Base-by-base conservation (phyloP, 306 rosid genomes). In the Cucurbita pepo region DNA sequence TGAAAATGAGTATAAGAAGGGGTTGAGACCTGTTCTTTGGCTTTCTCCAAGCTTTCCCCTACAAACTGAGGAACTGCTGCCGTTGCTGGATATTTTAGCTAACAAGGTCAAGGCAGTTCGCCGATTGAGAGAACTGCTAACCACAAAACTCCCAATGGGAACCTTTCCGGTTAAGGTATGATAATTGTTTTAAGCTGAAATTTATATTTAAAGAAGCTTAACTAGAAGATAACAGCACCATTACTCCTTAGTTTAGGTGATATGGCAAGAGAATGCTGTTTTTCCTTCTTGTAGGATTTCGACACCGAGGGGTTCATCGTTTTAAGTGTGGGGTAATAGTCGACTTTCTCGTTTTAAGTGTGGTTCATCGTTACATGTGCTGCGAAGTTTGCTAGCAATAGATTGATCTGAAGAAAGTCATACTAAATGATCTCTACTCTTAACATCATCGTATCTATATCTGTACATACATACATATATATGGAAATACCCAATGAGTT, bases 71-170 rank as follows among this genome's bases (percentile, higher is more conserved):
- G 99, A 95, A 54, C 85, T 95, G 38, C 69, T 95, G 81, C 99
- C 97, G 8, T 86, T 95, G 87, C 97, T 95, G 64, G 99, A 95
- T 78, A 95, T 95, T 79, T 88, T 95, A 75, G 97, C 99, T 0
- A 89, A 88, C 81, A 95, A 95, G 82, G 99, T 95, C 54, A 95
- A 95, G 90, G 99, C 99, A 69, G 88, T 91, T 59, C 99, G 97
- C 3, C 95, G 99, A 8, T 85, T 95, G 79, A 95, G 99, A 84
- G 99, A 95, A 74, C 90, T 95, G 60, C 97, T 95, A 47, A 95
- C 97, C 45, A 95, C 99, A 10, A 95, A 95, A 80, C 97, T 95
- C 83, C 99, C 99, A 73, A 40, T 74, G 84, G 99, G 97, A 82
- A 89, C 97, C 74, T 95, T 95, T 85, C 99, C 99, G 10, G 95